Percentiles rank a stretch among this genome's conserved stretches.
Evolutionary conservation across 2,329 filamentous ascomycete species (phyloP).

Genomic region (Neofusicoccum kwambonambiense): DNA sequence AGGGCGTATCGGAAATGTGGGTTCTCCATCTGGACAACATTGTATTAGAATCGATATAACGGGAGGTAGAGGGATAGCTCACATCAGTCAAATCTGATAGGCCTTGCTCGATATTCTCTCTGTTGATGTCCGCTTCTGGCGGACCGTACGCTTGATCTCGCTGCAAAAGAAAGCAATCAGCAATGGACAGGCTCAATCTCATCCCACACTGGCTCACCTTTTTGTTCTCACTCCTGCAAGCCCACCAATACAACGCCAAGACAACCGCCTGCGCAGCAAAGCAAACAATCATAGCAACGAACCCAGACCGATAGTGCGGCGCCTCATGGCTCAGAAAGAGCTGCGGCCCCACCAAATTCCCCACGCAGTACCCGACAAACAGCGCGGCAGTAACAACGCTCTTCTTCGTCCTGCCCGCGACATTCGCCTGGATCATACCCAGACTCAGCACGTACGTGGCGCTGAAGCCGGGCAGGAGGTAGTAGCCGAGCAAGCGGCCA

Average conservation of each 20-base stretch:
- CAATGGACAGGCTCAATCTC: neutral
- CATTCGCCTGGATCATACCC: constrained; percentile 24
- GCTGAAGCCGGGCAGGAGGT: constrained; percentile 8
- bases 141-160: neutral
- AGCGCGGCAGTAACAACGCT: constrained; percentile 22
- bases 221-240: constrained; percentile 17
- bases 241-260: constrained; percentile 7
- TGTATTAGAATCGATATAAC: neutral
- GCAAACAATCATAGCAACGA: constrained; percentile 5
- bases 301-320: constrained; percentile 1
- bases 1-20: neutral
- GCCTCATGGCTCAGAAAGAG: constrained; percentile 11
- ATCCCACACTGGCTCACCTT: neutral
- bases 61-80: neutral
- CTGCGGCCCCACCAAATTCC: constrained; percentile 12
- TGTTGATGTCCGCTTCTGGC: neutral
- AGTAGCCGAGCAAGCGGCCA: neutral
- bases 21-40: neutral
- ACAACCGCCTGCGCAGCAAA: constrained; percentile 18
- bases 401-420: constrained; percentile 32
- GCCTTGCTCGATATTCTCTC: neutral
- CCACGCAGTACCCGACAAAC: constrained; percentile 13
- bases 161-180: neutral
- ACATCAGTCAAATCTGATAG: constrained; percentile 5
- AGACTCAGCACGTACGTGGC: constrained; percentile 2